Evolutionary conservation across 2,329 filamentous ascomycete species (phyloP), one percentile per base, ranked within the genome.

Genomic region (Diaporthe longicolla): DNA sequence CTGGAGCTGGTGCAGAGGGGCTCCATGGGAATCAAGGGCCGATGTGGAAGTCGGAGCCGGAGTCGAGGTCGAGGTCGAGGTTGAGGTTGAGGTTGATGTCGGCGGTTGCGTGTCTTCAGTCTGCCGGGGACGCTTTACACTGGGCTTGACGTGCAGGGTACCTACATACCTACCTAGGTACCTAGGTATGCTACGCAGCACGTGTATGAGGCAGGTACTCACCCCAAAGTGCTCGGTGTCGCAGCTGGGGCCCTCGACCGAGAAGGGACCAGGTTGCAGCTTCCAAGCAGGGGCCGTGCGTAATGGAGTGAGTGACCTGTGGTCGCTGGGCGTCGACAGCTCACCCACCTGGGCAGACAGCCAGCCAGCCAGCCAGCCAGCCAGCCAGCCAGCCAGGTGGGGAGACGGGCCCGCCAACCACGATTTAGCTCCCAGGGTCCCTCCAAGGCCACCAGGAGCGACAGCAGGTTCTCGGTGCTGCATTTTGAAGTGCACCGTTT

Each of bases 241-340:
- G 61, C 70, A 70, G 70, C 63, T 72, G 26, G 32, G 29, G 19
- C 24, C 35, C 40, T 63, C 63, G 43, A 55, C 65, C 37, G 54
- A 63, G 52, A 73, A 73, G 73, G 73, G 73, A 75, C 73, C 73
- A 75, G 73, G 73, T 75, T 73, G 73, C 73, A 75, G 73, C 65
- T 75, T 50, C 29, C 65, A 58, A 32, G 63, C 37, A 57, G 43
- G 71, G 73, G 71, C 70, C 61, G 73, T 74, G 70, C 70, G 19
- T 48, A 9, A 48, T 45, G 43, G 17, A n/a, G 37, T 58, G 26
- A 43, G 54, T 21, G n/a, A 61, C n/a, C 32, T 57, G 37, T 37
- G 40, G 68, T n/a, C 40, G 58, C 37, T 63, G 24, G 40, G 40
- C 24, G 8, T 43, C n/a, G 15, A 26, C 29, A 19, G n/a, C 35